Evolutionary conservation across 1,139 yeast genomes (phyloP), one percentile per base, ranked within the genome.

Genomic region (Kurtzmaniella quercitrusa): DNA sequence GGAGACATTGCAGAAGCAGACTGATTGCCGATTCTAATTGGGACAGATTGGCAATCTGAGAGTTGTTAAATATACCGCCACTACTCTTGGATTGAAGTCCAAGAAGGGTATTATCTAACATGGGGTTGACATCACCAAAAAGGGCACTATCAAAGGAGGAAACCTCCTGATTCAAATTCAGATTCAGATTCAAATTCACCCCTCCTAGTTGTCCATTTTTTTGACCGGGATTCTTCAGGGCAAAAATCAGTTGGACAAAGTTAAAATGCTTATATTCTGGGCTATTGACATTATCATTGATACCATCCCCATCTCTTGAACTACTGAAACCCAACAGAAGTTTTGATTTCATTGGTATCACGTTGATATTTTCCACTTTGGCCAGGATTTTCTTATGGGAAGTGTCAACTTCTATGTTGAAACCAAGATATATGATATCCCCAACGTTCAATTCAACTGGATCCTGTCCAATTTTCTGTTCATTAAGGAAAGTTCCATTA

Each of bases 401-500:
- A 50, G 71, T 77, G 65, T 85, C 90, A 39, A 85, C 82, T 56
- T 89, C 90, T 43, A 94, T 88, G 57, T 94, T 95, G 45, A 95
- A 89, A 1, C 99, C 98, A 46, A 94, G 70, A 57, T 93, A 95
- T 15, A 93, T 76, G 11, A 79, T 70, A 63, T 93, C 98, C 14
- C 89, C 93, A 34, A 82, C 73, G 47, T 80, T 74, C 42, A 93
- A 65, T 52, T 82, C 88, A 6, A 69, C 68, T 3, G 88, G 80
- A 42, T 81, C 91, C 36, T 77, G 73, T 18, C 80, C 79, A 8
- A 93, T 72, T 48, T 91, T 81, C 37, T 68, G 70, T 38, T 83
- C 88, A 60, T 93, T 93, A 41, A 93, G 79, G 60, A 86, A 94
- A 0, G 98, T 93, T 10, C 99, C 99, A 63, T 93, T 93, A 17